Evolutionary conservation across 1,284 basidiomycete species (phyloP).

Genomic region (Puccinia hordei): DNA sequence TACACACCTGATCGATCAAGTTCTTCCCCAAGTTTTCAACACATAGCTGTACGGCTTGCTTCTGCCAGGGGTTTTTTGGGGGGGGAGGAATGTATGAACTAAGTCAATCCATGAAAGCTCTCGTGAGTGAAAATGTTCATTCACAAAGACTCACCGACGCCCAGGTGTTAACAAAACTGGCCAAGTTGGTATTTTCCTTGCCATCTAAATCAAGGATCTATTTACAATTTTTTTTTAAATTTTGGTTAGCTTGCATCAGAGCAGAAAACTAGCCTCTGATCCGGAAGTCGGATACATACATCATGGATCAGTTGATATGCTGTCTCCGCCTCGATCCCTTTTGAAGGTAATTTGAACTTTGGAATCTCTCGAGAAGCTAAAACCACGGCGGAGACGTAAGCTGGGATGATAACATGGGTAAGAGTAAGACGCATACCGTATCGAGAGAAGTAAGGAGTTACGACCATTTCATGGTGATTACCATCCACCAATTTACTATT

Average conservation of each 20-base stretch:
- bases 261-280: not conserved
- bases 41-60: constrained; percentile 71
- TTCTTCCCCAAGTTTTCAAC: constrained; percentile 74
- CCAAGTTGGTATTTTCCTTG: constrained; percentile 76
- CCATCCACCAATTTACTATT: not conserved
- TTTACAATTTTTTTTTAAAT: too few species aligned
- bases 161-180: constrained; percentile 66
- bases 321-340: constrained; percentile 60
- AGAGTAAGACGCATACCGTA: constrained; percentile 55
- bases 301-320: constrained; percentile 75
- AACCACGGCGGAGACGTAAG: constrained; percentile 50
- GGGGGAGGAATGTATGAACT: not conserved
- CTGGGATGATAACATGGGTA: constrained; percentile 58
- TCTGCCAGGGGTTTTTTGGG: constrained; percentile 51
- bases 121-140: not conserved
- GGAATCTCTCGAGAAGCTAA: constrained; percentile 58
- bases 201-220: constrained; percentile 76
- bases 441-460: constrained; percentile 15
- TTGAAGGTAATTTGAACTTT: constrained; percentile 60
- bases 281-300: constrained; percentile 52
- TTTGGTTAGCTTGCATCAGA: not conserved
- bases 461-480: not conserved
- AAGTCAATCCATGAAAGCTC: not conserved
- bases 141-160: constrained; percentile 61
- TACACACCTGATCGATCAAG: constrained; percentile 87